Evolutionary conservation across 2,329 filamentous ascomycete genomes (phyloP), one percentile per base, ranked within the genome.

Genomic region (Aspergillus pseudoviridinutans): DNA sequence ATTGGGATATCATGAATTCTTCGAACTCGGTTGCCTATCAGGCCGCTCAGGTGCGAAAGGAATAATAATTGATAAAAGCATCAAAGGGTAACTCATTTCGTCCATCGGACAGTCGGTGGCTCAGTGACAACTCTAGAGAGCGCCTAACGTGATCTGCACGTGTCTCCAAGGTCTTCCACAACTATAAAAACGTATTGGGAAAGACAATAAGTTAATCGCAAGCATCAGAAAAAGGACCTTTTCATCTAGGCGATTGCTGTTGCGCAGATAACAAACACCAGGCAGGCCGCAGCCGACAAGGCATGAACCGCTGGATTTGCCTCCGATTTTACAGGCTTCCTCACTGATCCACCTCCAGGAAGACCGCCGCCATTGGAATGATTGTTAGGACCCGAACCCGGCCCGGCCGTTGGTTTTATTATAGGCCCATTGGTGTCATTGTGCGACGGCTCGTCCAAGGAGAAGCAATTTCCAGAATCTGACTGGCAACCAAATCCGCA

Each of bases 401-500:
- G 44, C 9, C 5, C 5, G 44, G 44, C 6, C 3, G 12, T 14
- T 17, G 44, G 58, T 8, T 66, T 62, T 59, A 58, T 7, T 24
- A 14, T 27, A 32, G 41, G 51, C 12, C 46, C 50, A 41, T 27
- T 12, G 4, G 44, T 22, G 44, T 47, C 24, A 24, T 47, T 25
- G 44, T 24, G 20, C 9, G 24, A 24, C 5, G 53, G 56, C 35
- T 60, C 55, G 32, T 25, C 17, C 10, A 32, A 53, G 49, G 42
- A 51, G 4, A 65, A 50, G 38, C 72, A 74, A 49, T 68, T 63
- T 6, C 73, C 72, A 25, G 64, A 61, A 32, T 68, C 59, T 27
- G 64, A 58, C 50, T 68, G 68, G 52, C 73, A 75, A 20, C 71
- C 72, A 22, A 29, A 49, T 24, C 68, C 71, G 49, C 73, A 75